phyloP scores from a whole-genome alignment of 768 basidiomycete species.

The Leccinum disarticulatum region DNA sequence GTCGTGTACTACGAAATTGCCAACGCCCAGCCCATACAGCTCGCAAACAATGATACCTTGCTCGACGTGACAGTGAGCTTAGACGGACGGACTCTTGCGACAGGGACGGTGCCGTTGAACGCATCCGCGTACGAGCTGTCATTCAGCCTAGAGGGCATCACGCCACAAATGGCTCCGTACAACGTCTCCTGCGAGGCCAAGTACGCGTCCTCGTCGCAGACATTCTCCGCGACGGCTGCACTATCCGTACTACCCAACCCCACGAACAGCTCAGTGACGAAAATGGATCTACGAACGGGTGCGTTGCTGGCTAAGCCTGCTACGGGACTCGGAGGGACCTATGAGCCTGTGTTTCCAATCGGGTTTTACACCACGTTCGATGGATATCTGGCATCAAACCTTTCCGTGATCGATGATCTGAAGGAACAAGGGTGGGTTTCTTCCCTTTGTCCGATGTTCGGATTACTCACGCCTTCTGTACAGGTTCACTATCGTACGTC shows the following conservation, averaged over 20 bases:
- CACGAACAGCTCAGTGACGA: slow-evolving; percentile 55
- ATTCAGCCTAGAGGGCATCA: slow-evolving; percentile 48
- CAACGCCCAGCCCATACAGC: slow-evolving; percentile 44
- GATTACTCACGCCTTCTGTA: slow-evolving; percentile 3
- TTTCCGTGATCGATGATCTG: slow-evolving; percentile 32
- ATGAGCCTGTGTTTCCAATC: slow-evolving; percentile 50
- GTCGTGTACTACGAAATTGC: slow-evolving; percentile 48
- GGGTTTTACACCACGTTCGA: slow-evolving; percentile 47
- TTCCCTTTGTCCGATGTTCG: neutral
- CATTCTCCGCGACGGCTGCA: slow-evolving; percentile 43
- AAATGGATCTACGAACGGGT: slow-evolving; percentile 62
- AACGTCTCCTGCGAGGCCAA: slow-evolving; percentile 29
- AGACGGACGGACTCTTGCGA: slow-evolving; percentile 43
- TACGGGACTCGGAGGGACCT: slow-evolving; percentile 47
- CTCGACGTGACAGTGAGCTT: slow-evolving; percentile 47
- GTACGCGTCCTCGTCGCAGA: slow-evolving; percentile 38
- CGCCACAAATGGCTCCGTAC: slow-evolving; percentile 38
- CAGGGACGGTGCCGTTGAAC: slow-evolving; percentile 50
- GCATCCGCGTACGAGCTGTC: slow-evolving; percentile 48
- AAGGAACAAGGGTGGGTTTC: slow-evolving; percentile 31
- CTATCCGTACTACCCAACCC: slow-evolving; percentile 53
- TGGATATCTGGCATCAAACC: slow-evolving; percentile 23
- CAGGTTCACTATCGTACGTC: slow-evolving; percentile 34
- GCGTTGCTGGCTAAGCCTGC: slow-evolving; percentile 52
- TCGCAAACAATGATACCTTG: slow-evolving; percentile 16